phyloP scores from a whole-genome alignment of 1,284 basidiomycete genomes.

The Trichosporon sp. region DNA sequence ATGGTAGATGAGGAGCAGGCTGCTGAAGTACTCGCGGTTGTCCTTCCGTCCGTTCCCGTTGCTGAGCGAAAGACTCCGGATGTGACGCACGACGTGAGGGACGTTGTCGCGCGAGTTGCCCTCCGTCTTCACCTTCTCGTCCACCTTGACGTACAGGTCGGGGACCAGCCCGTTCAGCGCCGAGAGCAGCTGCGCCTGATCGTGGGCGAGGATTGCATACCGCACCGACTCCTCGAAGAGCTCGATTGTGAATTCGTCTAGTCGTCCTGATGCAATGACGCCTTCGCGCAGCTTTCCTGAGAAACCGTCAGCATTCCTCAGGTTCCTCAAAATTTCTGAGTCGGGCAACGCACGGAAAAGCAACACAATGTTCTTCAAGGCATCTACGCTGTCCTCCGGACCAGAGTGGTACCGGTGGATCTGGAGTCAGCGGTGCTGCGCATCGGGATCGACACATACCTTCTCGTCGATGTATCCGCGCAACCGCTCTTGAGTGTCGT shows the following conservation, averaged over 20 bases:
- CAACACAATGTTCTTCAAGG: slow-evolving; percentile 41
- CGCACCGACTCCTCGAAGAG: slow-evolving; percentile 43
- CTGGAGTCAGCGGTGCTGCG: slow-evolving; percentile 3
- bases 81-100: not conserved
- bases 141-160: slow-evolving; percentile 32
- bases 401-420: slow-evolving; percentile 9
- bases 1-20: slow-evolving; percentile 36
- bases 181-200: slow-evolving; percentile 39
- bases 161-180: slow-evolving; percentile 43
- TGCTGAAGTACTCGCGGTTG: slow-evolving; percentile 28
- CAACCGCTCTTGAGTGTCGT: slow-evolving; percentile 36
- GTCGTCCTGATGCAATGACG: slow-evolving; percentile 39
- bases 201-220: slow-evolving; percentile 37
- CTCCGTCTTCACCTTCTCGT: slow-evolving; percentile 5
- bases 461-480: slow-evolving; percentile 42
- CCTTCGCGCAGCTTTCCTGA: slow-evolving; percentile 49
- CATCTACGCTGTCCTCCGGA: slow-evolving; percentile 26
- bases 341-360: slow-evolving; percentile 34
- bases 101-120: not conserved
- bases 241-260: slow-evolving; percentile 45
- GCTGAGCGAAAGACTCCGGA: not conserved
- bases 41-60: not conserved
- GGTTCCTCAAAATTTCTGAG: not conserved
- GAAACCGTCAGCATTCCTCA: not conserved
- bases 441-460: slow-evolving; percentile 25